These are phyloP conservation scores for Cydonia oblonga DNA, from an alignment of 331 rosid genomes.

Conservation along the genomic window DNA sequence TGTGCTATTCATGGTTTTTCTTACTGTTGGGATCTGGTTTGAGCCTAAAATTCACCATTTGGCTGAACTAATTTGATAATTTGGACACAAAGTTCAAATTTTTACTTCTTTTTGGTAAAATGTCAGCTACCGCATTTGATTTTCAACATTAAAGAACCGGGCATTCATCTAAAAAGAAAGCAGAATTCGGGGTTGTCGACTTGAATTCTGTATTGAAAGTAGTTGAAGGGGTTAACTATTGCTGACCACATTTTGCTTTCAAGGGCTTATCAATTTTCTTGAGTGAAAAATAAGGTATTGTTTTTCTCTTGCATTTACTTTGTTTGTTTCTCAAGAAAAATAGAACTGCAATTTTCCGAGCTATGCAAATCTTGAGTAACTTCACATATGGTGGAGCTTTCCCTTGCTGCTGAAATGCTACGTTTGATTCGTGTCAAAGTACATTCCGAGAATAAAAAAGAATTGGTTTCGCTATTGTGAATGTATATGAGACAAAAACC, in stretches of 20 bases:
- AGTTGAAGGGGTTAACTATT: neutral
- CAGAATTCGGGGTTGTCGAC: neutral
- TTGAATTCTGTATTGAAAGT: neutral
- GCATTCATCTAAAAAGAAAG: neutral
- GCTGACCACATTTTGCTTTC: neutral
- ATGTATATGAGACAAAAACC: neutral
- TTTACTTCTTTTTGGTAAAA: neutral
- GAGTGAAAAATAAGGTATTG: neutral
- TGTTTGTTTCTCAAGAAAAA: constrained; percentile 11
- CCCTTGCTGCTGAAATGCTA: constrained; percentile 5
- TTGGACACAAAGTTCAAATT: neutral
- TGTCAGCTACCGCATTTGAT: neutral
- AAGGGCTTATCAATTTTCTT: neutral
- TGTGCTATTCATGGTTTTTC: neutral
- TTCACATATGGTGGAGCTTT: constrained; percentile 3
- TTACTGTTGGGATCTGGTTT: constrained; percentile 17
- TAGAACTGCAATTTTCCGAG: constrained; percentile 1
- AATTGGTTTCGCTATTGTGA: neutral
- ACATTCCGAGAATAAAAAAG: neutral
- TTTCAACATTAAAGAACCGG: neutral
- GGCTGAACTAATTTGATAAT: neutral
- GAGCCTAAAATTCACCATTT: neutral
- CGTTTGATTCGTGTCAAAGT: constrained; percentile 7
- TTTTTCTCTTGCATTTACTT: neutral
- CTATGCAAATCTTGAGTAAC: constrained; percentile 17